Evolutionary conservation across 2,329 filamentous ascomycete species (phyloP).

Genomic region (Aspergillus felis): DNA sequence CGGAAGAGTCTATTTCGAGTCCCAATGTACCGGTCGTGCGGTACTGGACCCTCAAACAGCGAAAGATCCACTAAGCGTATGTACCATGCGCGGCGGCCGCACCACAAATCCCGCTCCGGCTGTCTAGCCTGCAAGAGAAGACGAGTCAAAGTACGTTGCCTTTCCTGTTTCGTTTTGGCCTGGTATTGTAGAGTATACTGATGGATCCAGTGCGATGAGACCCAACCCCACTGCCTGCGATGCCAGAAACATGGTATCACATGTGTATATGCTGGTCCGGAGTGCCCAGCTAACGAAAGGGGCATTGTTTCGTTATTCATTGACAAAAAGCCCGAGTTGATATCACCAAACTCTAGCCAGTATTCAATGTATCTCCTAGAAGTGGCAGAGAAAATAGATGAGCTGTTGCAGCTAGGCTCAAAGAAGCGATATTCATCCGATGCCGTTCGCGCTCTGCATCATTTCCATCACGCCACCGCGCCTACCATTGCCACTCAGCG

Average conservation of each 20-base stretch:
- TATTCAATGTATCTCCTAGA: constrained; percentile 19
- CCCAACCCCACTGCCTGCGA: constrained; percentile 28
- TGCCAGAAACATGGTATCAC: constrained; percentile 28
- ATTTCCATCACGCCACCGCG: constrained; percentile 22
- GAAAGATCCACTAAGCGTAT: constrained; percentile 8
- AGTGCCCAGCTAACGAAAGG: constrained; percentile 1
- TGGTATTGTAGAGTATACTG: not conserved
- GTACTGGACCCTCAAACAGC: not conserved
- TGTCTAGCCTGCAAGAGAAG: constrained; percentile 33
- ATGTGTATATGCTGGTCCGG: constrained; percentile 24
- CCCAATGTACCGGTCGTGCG: constrained; percentile 12
- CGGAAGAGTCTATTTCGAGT: constrained; percentile 25
- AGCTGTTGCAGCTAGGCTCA: constrained; percentile 17
- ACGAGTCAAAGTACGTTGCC: constrained; percentile 29
- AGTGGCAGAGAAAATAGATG: constrained; percentile 20
- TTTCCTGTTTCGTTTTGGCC: not conserved
- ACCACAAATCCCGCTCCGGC: constrained; percentile 34
- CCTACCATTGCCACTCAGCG: constrained; percentile 12
- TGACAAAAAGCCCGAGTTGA: constrained; percentile 9
- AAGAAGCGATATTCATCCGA: not conserved
- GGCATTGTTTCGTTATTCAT: constrained; percentile 13
- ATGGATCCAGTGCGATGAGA: constrained; percentile 30
- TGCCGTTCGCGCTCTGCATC: constrained; percentile 23
- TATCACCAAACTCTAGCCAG: constrained; percentile 12
- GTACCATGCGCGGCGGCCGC: constrained; percentile 28